Conservation (phyloP, 306 rosid genomes). For the Abrus precatorius region DNA sequence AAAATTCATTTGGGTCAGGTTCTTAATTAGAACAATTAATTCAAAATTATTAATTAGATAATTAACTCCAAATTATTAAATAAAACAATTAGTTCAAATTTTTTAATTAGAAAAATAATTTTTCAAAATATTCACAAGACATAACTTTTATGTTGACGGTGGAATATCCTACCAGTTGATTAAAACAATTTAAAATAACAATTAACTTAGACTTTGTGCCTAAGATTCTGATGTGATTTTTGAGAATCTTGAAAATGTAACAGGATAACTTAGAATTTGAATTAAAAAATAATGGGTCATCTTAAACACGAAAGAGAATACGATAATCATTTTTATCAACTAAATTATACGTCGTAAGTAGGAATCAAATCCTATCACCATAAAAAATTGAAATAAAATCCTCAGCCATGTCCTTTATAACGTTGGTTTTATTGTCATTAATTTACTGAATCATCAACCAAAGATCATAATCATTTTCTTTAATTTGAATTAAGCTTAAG, state of each 20-base stretch:
- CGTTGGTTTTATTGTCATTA: constrained; percentile 21
- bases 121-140: background rate
- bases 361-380: constrained; percentile 52
- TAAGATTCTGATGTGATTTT: constrained; percentile 38
- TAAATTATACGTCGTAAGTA: constrained; percentile 5
- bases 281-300: constrained; percentile 20
- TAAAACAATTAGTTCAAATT: too few species aligned
- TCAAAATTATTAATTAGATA: too few species aligned
- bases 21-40: background rate
- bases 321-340: constrained; percentile 18
- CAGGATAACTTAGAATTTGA: background rate
- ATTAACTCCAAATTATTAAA: too few species aligned
- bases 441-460: background rate
- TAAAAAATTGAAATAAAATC: constrained; percentile 50
- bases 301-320: constrained; percentile 21
- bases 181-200: constrained; percentile 2
- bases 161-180: background rate
- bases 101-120: too few species aligned
- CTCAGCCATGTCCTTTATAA: constrained; percentile 41
- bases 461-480: background rate
- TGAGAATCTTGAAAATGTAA: constrained; percentile 35
- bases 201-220: constrained; percentile 38
- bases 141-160: constrained; percentile 34
- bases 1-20: constrained; percentile 47
- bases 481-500: background rate